Conservation (phyloP, 495 filamentous ascomycete genomes). For the Lasiosphaeria hispida region DNA sequence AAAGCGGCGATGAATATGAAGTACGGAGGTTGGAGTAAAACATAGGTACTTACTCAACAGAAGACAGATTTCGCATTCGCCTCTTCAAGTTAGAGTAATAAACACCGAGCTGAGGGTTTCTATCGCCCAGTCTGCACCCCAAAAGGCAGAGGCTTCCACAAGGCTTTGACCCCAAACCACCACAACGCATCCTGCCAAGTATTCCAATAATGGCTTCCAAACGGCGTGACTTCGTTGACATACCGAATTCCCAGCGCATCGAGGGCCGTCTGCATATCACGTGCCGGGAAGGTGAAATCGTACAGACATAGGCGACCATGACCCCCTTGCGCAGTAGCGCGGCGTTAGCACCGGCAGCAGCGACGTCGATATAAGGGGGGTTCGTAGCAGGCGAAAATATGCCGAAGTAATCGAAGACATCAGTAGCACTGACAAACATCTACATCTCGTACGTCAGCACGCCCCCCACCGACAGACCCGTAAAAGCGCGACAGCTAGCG, state of each 20-base stretch:
- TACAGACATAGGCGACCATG: constrained; percentile 34
- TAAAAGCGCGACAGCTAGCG: constrained; percentile 31
- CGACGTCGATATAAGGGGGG: constrained; percentile 21
- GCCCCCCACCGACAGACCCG: constrained; percentile 32
- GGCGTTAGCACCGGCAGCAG: constrained; percentile 21
- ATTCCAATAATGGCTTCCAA: constrained; percentile 35
- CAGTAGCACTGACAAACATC: constrained; percentile 33
- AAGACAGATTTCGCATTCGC: no score
- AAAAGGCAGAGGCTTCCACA: constrained; percentile 28
- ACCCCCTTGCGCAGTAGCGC: constrained; percentile 25
- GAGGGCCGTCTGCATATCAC: constrained; percentile 27
- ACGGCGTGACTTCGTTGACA: constrained; percentile 28
- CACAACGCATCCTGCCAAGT: constrained; percentile 38
- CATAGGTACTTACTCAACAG: no score
- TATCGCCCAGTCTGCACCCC: constrained; percentile 7
- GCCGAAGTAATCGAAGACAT: constrained; percentile 31
- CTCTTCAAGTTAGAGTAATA: no score
- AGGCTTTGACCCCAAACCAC: constrained; percentile 33
- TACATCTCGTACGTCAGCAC: constrained; percentile 37
- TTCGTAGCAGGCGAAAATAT: constrained; percentile 32
- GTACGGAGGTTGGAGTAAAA: no score
- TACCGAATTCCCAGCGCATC: constrained; percentile 17
- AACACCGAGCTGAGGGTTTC: no score
- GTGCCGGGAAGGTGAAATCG: constrained; percentile 26
- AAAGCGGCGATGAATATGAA: no score